These are phyloP conservation scores for Vitis labrusca DNA, from an alignment of 164 flowering plant genomes.

Conservation along the genomic window DNA sequence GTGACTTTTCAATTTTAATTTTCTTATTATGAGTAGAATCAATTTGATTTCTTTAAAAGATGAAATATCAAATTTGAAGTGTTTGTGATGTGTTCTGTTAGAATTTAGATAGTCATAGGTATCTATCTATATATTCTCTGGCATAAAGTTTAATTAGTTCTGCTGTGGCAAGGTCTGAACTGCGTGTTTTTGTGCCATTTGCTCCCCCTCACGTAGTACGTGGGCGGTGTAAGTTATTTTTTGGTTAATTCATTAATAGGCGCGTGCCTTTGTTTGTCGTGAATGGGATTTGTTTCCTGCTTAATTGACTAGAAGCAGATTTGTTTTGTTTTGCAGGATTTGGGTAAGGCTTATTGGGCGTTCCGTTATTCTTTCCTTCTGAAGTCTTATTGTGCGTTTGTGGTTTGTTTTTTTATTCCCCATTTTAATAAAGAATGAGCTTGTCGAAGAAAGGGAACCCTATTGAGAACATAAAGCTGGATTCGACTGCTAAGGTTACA, in stretches of 20 bases:
- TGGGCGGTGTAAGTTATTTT: too few species aligned
- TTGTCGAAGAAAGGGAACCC: slow-evolving; percentile 55
- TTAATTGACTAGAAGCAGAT: background rate
- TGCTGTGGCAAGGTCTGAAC: background rate
- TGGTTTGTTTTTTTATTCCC: background rate
- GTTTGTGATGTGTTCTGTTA: background rate
- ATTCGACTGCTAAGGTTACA: slow-evolving; percentile 36
- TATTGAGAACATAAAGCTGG: slow-evolving; percentile 41
- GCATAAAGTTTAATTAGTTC: background rate
- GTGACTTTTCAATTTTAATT: background rate
- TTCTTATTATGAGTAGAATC: background rate
- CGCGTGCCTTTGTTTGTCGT: background rate
- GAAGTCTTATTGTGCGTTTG: slow-evolving; percentile 17
- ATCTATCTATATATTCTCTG: background rate
- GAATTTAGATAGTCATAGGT: background rate
- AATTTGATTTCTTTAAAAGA: background rate
- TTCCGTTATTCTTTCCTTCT: background rate
- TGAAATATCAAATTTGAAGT: background rate
- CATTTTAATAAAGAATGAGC: slow-evolving; percentile 58
- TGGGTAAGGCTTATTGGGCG: slow-evolving; percentile 39
- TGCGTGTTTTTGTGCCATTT: background rate
- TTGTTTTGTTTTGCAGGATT: slow-evolving; percentile 54
- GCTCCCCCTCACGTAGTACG: too few species aligned
- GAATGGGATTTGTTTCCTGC: slow-evolving; percentile 1
- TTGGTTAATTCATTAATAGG: too few species aligned